A percentile compares a stretch with the other conserved stretches of the same genome.
Conservation (phyloP, 257 asterid species). For the Schizonepeta tenuifolia region DNA sequence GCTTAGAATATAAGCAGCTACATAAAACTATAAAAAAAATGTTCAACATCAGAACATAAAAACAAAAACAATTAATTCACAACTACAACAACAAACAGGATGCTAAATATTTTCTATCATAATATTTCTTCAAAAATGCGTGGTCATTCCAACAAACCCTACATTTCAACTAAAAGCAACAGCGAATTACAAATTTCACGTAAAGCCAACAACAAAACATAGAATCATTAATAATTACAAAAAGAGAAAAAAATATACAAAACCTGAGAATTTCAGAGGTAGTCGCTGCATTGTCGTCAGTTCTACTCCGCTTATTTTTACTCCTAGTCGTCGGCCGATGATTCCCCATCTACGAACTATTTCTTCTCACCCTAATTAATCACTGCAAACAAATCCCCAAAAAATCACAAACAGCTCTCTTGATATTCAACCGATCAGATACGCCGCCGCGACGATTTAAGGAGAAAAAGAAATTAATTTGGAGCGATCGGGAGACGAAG, state of each 20-base stretch:
- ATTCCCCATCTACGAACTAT: conserved; percentile 61
- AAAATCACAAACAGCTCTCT: background rate
- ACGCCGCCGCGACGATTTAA: conserved; percentile 15
- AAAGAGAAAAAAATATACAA: background rate
- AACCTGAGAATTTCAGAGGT: conserved; percentile 74
- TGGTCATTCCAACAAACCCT: conserved; percentile 8
- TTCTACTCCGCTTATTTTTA: conserved; percentile 76
- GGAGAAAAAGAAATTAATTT: background rate
- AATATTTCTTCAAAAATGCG: background rate
- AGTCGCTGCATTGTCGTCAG: conserved; percentile 68
- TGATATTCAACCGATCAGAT: conserved; percentile 33
- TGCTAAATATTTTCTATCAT: background rate
- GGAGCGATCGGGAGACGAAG: conserved; percentile 34
- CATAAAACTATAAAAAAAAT: background rate
- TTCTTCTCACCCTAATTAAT: conserved; percentile 32
- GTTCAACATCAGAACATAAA: background rate
- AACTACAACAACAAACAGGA: background rate
- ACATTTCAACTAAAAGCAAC: conserved; percentile 2
- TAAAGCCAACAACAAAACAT: background rate
- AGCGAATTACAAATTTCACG: conserved; percentile 1
- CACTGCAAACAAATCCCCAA: conserved; percentile 17
- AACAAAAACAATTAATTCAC: too few relatives aligned
- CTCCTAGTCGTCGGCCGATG: conserved; percentile 88
- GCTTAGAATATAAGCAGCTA: conserved; percentile 23
- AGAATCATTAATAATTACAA: background rate